Base-by-base conservation (phyloP, 2,329 filamentous ascomycete genomes). In the Aspergillus pseudoglaucus region DNA sequence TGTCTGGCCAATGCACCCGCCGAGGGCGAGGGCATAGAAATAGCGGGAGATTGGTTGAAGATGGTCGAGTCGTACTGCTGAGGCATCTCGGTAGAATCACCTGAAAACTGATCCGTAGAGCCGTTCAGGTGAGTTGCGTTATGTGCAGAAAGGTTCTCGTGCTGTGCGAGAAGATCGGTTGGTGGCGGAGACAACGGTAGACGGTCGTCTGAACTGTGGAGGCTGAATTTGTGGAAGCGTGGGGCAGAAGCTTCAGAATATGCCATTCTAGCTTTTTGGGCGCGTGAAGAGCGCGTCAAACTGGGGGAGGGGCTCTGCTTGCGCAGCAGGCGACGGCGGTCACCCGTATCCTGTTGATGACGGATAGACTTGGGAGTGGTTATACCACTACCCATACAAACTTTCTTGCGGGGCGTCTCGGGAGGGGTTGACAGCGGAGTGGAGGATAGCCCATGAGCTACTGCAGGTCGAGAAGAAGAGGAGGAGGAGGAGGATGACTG, bases 261-360 rank as follows among this genome's bases (percentile, higher is more conserved):
- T 42, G 63, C 63, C 65, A 68, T 70, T 54, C 60, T 71, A 50
- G 56, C 59, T 50, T 73, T 62, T 64, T 71, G 64, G 68, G 73
- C 50, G 47, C 75, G 71, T 18, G 75, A 74, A 37, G 78, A 72
- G 56, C 72, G 77, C 72, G 79, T 79, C 72, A 81, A 76, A 57
- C 75, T 79, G 39, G 75, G 69, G 20, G 68, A 74, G 48, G 64
- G 66, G 55, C 59, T 75, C 60, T 68, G 70, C 64, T 66, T 72
- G 62, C 62, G 69, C 56, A 67, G 58, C 41, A 62, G 51, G 41
- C 59, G 59, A 53, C 65, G 67, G 54, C 60, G 66, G 48, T 65
- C 62, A 63, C 71, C 70, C 47, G 66, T 59, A 54, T 72, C 70
- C 52, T 69, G 66, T 52, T 69, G 66, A 53, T 68, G 63, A 45